These are phyloP conservation scores for Auricularia sp. DNA, from an alignment of 768 basidiomycete genomes.

Conservation along the genomic window DNA sequence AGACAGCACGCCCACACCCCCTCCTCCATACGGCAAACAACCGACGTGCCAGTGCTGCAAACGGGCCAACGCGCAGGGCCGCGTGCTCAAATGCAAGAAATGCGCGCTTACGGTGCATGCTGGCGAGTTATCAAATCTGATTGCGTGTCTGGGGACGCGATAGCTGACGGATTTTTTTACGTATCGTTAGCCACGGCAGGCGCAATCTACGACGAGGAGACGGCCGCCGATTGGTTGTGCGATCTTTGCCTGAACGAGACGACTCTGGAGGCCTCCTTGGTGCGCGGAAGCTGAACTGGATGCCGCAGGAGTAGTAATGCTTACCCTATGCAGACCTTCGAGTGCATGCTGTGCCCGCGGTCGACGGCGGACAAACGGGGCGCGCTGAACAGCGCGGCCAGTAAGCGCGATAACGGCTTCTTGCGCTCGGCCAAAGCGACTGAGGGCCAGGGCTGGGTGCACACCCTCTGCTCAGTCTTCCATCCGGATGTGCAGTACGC, in stretches of 20 bases:
- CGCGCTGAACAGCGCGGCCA: conserved; percentile 35
- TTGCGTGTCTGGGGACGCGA: background rate
- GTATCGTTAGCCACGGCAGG: conserved; percentile 50
- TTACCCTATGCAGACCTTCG: conserved; percentile 45
- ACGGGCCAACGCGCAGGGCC: conserved; percentile 63
- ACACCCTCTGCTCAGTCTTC: conserved; percentile 83
- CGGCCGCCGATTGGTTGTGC: conserved; percentile 71
- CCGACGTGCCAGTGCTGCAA: conserved; percentile 67
- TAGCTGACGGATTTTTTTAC: conserved; percentile 5
- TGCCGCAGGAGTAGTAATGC: conserved; percentile 1
- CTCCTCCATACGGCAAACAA: conserved; percentile 55
- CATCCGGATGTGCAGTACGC: conserved; percentile 77
- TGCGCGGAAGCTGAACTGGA: conserved; percentile 25
- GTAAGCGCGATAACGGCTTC: conserved; percentile 25
- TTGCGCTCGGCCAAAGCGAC: conserved; percentile 79
- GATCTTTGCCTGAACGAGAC: conserved; percentile 83
- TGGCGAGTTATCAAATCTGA: conserved; percentile 34
- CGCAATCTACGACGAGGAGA: conserved; percentile 49
- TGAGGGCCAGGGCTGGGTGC: conserved; percentile 88
- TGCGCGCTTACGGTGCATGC: conserved; percentile 76
- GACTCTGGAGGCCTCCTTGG: conserved; percentile 70
- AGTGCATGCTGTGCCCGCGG: conserved; percentile 78
- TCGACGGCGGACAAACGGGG: conserved; percentile 32
- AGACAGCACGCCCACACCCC: conserved; percentile 38
- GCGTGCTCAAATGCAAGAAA: conserved; percentile 71